Percentiles rank a stretch among this genome's conserved stretches.
phyloP scores from a whole-genome alignment of 1,284 basidiomycete genomes.

The Cutaneotrichosporon curvatum region DNA sequence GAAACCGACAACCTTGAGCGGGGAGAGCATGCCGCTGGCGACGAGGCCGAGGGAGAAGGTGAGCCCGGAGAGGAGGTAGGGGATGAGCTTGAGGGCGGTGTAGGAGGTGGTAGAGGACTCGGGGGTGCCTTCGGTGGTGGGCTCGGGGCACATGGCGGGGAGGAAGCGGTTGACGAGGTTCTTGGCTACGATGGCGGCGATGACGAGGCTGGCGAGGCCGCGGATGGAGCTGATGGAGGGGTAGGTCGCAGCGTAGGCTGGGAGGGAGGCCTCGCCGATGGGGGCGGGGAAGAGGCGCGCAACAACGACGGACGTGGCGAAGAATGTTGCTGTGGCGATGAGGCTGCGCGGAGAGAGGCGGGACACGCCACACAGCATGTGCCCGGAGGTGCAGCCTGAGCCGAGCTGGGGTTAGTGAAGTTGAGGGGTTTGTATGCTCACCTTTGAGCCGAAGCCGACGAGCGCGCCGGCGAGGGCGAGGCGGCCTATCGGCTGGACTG shows the following conservation, averaged over 20 bases:
- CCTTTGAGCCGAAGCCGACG: constrained; percentile 59
- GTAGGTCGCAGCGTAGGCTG: constrained; percentile 10
- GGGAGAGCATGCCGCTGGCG: constrained; percentile 54
- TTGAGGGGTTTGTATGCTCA: constrained; percentile 37
- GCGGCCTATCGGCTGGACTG: constrained; percentile 29
- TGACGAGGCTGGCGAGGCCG: constrained; percentile 45
- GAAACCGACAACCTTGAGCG: constrained; percentile 55
- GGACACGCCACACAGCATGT: constrained; percentile 62
- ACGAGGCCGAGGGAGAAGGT: constrained; percentile 56
- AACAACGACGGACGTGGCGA: constrained; percentile 50
- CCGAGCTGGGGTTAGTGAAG: constrained; percentile 14
- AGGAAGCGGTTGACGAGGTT: background rate
- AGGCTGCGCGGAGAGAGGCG: constrained; percentile 55
- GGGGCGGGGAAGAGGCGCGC: constrained; percentile 44
- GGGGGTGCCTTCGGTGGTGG: constrained; percentile 44
- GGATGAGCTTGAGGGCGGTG: constrained; percentile 16
- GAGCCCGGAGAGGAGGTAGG: constrained; percentile 50
- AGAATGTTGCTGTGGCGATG: constrained; percentile 54
- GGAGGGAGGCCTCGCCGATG: constrained; percentile 1
- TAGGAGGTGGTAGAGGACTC: constrained; percentile 13
- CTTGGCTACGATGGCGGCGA: constrained; percentile 48
- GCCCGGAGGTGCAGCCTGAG: constrained; percentile 46
- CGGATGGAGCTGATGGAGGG: constrained; percentile 1
- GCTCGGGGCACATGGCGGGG: background rate
- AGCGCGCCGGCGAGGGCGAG: constrained; percentile 54